phyloP scores from a whole-genome alignment of 2,329 filamentous ascomycete species.

The Sordariomycetes sp. region DNA sequence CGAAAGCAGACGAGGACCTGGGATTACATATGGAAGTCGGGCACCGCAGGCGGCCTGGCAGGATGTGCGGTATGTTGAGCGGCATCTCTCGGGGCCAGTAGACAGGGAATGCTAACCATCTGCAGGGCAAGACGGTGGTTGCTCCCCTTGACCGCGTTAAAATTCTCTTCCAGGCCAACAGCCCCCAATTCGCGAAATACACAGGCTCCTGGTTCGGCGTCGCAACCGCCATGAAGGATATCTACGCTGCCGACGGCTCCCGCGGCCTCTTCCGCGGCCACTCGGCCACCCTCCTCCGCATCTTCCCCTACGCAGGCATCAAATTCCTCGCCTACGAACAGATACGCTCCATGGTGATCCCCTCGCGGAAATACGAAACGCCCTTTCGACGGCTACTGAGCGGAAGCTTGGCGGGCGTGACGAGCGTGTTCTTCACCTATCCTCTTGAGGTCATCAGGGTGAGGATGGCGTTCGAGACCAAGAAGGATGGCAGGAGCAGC shows the following conservation, averaged over 20 bases:
- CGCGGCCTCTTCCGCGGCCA: slow-evolving; percentile 84
- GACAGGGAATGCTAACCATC: not conserved
- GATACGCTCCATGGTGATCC: slow-evolving; percentile 73
- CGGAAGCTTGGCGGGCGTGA: slow-evolving; percentile 71
- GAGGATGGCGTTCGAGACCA: slow-evolving; percentile 90
- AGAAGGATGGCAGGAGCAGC: slow-evolving; percentile 58
- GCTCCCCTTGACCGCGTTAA: slow-evolving; percentile 96
- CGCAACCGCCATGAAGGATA: slow-evolving; percentile 72
- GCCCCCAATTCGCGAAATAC: slow-evolving; percentile 90
- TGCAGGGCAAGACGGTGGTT: slow-evolving; percentile 85
- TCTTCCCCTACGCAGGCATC: slow-evolving; percentile 95
- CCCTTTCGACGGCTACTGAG: slow-evolving; percentile 64
- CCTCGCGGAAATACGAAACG: slow-evolving; percentile 65
- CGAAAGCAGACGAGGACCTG: slow-evolving; percentile 52
- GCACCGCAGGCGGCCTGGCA: slow-evolving; percentile 79
- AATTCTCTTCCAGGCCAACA: slow-evolving; percentile 94
- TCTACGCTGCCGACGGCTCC: slow-evolving; percentile 65
- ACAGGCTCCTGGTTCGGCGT: slow-evolving; percentile 82
- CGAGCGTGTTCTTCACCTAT: slow-evolving; percentile 93
- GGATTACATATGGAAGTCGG: slow-evolving; percentile 77
- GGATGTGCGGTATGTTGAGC: slow-evolving; percentile 69
- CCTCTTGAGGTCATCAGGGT: slow-evolving; percentile 90
- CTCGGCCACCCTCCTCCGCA: slow-evolving; percentile 84
- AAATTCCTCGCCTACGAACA: slow-evolving; percentile 99
- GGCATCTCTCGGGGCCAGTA: not conserved